Percentiles rank a stretch among this genome's conserved stretches.
Evolutionary conservation across 2,329 filamentous ascomycete species (phyloP).

Genomic region (Pseudocercospora ulei): DNA sequence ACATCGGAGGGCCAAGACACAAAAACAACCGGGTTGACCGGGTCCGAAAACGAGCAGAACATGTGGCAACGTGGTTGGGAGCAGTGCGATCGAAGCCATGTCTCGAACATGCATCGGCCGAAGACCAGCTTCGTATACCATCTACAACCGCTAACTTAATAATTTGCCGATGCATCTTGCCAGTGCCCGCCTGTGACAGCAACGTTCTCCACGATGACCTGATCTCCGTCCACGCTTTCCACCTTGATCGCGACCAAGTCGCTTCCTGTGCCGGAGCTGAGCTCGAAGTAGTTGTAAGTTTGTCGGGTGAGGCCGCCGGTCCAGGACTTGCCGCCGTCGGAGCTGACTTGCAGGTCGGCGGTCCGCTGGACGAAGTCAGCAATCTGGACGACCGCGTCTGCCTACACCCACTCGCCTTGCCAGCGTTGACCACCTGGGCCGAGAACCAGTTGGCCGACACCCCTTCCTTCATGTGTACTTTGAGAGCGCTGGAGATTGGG

Average conservation of each 20-base stretch:
- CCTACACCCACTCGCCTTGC: slow-evolving; percentile 31
- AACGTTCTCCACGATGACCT: slow-evolving; percentile 46
- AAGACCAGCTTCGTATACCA: slow-evolving; percentile 1
- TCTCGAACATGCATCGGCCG: no score
- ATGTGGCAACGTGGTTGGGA: no score
- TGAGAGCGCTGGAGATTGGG: slow-evolving; percentile 44
- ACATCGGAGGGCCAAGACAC: no score
- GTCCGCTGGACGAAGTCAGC: slow-evolving; percentile 15
- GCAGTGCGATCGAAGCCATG: no score
- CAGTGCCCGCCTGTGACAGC: slow-evolving; percentile 34
- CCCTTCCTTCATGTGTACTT: slow-evolving; percentile 47
- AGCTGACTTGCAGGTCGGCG: slow-evolving; percentile 19
- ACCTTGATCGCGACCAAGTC: slow-evolving; percentile 48
- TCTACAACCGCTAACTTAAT: slow-evolving; percentile 15
- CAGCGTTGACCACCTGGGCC: slow-evolving; percentile 57
- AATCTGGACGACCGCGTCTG: no score
- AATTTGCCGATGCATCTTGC: slow-evolving; percentile 32
- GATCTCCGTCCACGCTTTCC: slow-evolving; percentile 46
- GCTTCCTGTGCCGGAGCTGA: slow-evolving; percentile 48
- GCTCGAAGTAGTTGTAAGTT: slow-evolving; percentile 50
- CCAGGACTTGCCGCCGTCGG: slow-evolving; percentile 22
- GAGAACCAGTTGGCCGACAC: slow-evolving; percentile 48
- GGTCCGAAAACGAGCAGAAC: no score
- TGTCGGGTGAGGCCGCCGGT: slow-evolving; percentile 17
- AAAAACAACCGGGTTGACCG: no score